These are phyloP conservation scores for Leptographium lundbergii DNA, from an alignment of 2,329 filamentous ascomycete species.

Conservation along the genomic window DNA sequence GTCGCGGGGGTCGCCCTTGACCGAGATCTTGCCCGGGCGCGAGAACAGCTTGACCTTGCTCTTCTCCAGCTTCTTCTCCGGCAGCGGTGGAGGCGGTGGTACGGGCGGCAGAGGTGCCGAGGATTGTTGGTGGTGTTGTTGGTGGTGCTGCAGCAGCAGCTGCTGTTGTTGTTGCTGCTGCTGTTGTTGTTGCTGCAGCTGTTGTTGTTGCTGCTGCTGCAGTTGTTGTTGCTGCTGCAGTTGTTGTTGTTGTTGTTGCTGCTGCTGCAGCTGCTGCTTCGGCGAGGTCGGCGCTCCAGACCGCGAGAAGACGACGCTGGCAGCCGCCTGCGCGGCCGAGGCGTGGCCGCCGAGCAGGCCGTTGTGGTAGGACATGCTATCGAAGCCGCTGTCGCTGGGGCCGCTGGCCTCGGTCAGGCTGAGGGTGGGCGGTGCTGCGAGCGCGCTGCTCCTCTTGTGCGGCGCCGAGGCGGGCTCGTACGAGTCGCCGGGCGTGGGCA, in stretches of 20 bases:
- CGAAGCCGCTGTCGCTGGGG: constrained; percentile 44
- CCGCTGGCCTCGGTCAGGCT: constrained; percentile 54
- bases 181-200: constrained; percentile 10
- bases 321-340: constrained; percentile 56
- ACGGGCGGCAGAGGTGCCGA: constrained; percentile 20
- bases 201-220: constrained; percentile 11
- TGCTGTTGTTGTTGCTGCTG: constrained; percentile 11
- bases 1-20: constrained; percentile 53
- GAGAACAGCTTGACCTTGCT: constrained; percentile 75
- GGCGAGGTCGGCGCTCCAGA: constrained; percentile 37
- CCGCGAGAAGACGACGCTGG: constrained; percentile 60
- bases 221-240: constrained; percentile 13
- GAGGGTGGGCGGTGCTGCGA: constrained; percentile 48
- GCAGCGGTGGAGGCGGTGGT: constrained; percentile 25
- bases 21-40: constrained; percentile 61
- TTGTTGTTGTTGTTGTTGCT: too few species aligned
- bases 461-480: constrained; percentile 21
- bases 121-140: too few species aligned
- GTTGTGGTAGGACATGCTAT: constrained; percentile 42
- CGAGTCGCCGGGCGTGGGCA: constrained; percentile 42
- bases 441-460: constrained; percentile 30
- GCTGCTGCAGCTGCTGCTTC: constrained; percentile 12
- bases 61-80: constrained; percentile 52
- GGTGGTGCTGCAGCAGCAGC: constrained; percentile 13
- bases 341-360: constrained; percentile 47